Conservation (phyloP, 176 grass and related monocot genomes). For the Poa pratensis region DNA sequence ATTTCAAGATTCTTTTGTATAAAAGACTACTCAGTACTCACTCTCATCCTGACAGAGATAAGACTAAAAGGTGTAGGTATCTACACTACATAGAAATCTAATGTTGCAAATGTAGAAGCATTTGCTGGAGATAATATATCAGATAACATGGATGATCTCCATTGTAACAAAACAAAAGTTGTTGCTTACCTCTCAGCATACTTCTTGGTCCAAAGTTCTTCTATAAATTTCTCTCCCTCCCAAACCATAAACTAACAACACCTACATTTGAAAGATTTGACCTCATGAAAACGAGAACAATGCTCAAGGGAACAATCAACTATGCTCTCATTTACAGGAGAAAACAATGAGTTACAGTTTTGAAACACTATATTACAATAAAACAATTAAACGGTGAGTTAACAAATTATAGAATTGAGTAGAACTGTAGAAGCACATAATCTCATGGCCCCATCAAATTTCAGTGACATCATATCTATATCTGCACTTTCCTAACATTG, state of each 20-base stretch:
- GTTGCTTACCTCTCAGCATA: constrained; percentile 82
- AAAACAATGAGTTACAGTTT: constrained; percentile 1
- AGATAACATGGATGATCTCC: constrained; percentile 17
- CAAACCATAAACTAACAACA: constrained; percentile 84
- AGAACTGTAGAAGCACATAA: not conserved
- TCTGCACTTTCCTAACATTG: too few species aligned
- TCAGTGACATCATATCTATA: too few species aligned
- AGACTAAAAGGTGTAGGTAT: not conserved
- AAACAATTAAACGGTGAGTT: not conserved
- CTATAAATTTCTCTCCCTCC: constrained; percentile 84
- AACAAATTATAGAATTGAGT: not conserved
- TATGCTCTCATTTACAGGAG: constrained; percentile 25
- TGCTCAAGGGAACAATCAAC: constrained; percentile 13
- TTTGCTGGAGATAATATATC: constrained; percentile 5
- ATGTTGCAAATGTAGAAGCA: constrained; percentile 13
- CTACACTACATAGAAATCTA: not conserved
- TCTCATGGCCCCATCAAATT: not conserved
- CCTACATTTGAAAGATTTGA: constrained; percentile 56
- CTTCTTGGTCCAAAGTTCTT: constrained; percentile 79
- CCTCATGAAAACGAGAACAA: constrained; percentile 31
- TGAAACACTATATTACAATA: not conserved
- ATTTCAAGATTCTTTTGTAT: constrained; percentile 4
- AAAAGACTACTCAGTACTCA: not conserved
- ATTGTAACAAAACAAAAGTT: constrained; percentile 5
- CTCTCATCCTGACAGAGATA: not conserved